A percentile compares a stretch with the other conserved stretches of the same genome.
Conservation (phyloP, 2,329 filamentous ascomycete species). For the Claviceps spartinae region DNA sequence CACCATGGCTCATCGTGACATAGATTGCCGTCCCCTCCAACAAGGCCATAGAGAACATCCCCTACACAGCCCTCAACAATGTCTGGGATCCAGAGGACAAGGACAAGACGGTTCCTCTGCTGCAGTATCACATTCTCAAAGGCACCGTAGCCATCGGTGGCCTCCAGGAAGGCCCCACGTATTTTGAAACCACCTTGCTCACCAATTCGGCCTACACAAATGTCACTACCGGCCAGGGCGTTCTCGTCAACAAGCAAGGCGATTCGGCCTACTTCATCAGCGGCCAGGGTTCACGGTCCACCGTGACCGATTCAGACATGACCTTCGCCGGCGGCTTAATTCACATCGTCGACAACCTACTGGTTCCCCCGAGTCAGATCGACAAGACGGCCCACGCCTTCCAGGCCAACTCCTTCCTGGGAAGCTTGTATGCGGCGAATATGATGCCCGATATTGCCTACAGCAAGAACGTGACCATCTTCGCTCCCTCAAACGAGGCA, state of each 20-base stretch:
- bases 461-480: conserved; percentile 41
- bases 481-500: conserved; percentile 47
- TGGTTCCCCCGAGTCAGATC: conserved; percentile 32
- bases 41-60: conserved; percentile 41
- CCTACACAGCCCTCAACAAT: conserved; percentile 34
- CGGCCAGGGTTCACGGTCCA: conserved; percentile 32
- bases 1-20: too few species aligned
- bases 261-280: conserved; percentile 34
- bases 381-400: conserved; percentile 39
- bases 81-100: conserved; percentile 31
- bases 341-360: conserved; percentile 37
- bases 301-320: conserved; percentile 29
- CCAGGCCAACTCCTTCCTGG: conserved; percentile 26
- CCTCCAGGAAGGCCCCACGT: conserved; percentile 23
- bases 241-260: conserved; percentile 31
- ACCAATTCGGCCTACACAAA: conserved; percentile 28
- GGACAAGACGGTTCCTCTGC: conserved; percentile 32
- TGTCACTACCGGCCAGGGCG: conserved; percentile 35
- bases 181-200: conserved; percentile 31
- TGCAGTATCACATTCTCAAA: conserved; percentile 49
- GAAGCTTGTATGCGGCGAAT: conserved; percentile 17
- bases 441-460: conserved; percentile 28
- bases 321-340: conserved; percentile 34
- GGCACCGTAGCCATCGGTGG: conserved; percentile 29
- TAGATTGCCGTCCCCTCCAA: conserved; percentile 44